Evolutionary conservation across 192 early-diverging fungal genomes (phyloP).

Genomic region (Backusella psychrophila): DNA sequence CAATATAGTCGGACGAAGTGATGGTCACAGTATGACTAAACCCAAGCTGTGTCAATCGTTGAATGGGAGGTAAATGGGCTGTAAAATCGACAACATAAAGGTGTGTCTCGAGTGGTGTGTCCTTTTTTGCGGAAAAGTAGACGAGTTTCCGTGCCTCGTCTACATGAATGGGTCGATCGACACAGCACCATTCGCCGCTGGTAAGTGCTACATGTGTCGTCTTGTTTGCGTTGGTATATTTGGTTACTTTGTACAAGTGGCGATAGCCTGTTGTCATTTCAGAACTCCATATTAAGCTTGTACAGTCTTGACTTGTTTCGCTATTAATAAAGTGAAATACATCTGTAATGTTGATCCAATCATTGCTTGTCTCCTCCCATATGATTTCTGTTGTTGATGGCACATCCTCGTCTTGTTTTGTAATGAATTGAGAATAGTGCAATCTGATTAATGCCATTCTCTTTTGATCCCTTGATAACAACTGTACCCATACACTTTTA

Average conservation of each 20-base stretch:
- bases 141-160: constrained; percentile 50
- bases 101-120: constrained; percentile 58
- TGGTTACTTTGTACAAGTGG: constrained; percentile 53
- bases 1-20: constrained; percentile 33
- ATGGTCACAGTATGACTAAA: constrained; percentile 48
- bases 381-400: constrained; percentile 39
- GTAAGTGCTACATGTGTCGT: constrained; percentile 44
- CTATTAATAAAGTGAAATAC: constrained; percentile 29
- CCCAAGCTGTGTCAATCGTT: constrained; percentile 46
- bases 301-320: neutral
- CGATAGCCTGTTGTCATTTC: constrained; percentile 56
- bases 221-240: constrained; percentile 13
- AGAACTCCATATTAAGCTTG: constrained; percentile 51
- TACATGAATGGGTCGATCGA: constrained; percentile 56
- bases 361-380: constrained; percentile 47
- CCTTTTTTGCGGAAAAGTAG: constrained; percentile 60
- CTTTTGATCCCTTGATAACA: constrained; percentile 54
- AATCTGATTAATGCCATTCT: constrained; percentile 50
- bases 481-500: constrained; percentile 55
- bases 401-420: constrained; percentile 8
- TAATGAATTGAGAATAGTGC: constrained; percentile 46
- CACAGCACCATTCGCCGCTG: constrained; percentile 53
- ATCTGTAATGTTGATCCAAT: constrained; percentile 65
- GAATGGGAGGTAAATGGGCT: neutral
- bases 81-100: constrained; percentile 51